Evolutionary conservation across 2,329 filamentous ascomycete species (phyloP).

Genomic region (Tolypocladium guangdongense): DNA sequence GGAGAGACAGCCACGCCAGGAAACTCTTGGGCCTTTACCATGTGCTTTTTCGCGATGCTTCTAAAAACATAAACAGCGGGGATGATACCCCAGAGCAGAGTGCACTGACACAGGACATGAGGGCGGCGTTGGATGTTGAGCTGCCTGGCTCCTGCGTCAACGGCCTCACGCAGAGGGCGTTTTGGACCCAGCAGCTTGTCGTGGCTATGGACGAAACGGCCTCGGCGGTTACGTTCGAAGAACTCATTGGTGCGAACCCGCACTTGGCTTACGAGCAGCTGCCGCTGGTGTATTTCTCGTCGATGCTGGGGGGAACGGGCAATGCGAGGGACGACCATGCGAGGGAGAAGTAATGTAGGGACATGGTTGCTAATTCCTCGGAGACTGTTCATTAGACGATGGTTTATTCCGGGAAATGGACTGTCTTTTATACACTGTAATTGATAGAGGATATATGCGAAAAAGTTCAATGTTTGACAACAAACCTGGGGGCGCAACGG

Average conservation of each 20-base stretch:
- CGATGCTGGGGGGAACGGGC: background rate
- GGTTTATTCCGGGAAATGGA: too few species aligned
- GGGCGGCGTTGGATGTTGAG: constrained; percentile 6
- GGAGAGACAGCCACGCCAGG: background rate
- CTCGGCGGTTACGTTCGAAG: constrained; percentile 5
- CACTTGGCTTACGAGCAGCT: constrained; percentile 15
- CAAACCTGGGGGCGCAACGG: too few species aligned
- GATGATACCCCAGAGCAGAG: background rate
- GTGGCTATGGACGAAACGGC: constrained; percentile 3
- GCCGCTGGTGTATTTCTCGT: constrained; percentile 15
- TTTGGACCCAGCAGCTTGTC: constrained; percentile 17
- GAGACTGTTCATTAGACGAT: too few species aligned
- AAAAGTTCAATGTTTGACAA: too few species aligned
- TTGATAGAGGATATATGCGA: too few species aligned
- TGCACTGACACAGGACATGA: background rate
- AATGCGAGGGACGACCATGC: background rate
- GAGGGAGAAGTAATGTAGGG: too few species aligned
- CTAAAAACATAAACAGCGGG: background rate
- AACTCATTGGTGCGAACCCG: constrained; percentile 9
- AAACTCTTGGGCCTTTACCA: background rate
- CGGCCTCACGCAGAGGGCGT: constrained; percentile 13
- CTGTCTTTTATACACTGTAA: too few species aligned
- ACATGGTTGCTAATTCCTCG: too few species aligned
- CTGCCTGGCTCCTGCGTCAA: constrained; percentile 2
- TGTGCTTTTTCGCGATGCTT: background rate